phyloP scores from a whole-genome alignment of 768 basidiomycete genomes.

The Phanerodontia chrysosporium region DNA sequence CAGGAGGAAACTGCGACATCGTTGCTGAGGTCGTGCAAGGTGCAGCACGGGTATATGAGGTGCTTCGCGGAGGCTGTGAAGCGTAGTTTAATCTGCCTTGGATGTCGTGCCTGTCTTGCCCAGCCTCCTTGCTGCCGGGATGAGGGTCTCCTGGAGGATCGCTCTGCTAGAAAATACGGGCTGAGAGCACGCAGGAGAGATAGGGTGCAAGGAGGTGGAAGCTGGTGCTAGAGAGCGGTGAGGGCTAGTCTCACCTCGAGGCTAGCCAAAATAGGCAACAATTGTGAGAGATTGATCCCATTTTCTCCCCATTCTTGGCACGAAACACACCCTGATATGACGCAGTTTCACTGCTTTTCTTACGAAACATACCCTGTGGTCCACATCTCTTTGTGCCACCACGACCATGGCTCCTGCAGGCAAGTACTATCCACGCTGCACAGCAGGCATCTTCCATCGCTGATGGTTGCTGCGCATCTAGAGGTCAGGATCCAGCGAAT shows the following conservation, averaged over 20 bases:
- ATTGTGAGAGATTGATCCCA: too few relatives aligned
- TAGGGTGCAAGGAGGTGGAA: neutral
- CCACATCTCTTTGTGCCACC: too few relatives aligned
- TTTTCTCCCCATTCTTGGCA: neutral
- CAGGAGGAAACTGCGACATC: conserved; percentile 42
- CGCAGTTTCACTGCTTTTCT: neutral
- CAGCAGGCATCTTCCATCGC: too few relatives aligned
- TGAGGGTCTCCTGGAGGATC: neutral
- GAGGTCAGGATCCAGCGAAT: conserved; percentile 28
- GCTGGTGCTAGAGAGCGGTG: neutral
- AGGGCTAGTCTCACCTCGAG: neutral
- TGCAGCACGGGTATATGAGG: neutral
- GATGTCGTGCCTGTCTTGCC: neutral
- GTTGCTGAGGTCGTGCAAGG: neutral
- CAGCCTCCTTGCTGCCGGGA: neutral
- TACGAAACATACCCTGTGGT: neutral
- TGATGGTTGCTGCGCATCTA: neutral
- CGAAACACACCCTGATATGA: neutral
- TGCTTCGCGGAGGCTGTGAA: conserved; percentile 1
- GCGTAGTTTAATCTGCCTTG: neutral
- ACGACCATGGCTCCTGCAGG: conserved; percentile 1
- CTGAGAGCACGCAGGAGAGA: neutral
- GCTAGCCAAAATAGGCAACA: neutral
- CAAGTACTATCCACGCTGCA: neutral
- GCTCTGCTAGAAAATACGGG: neutral